A percentile compares a stretch with the other conserved stretches of the same genome.
Conservation (phyloP, 176 grass and related monocot genomes). For the Hordeum vulgare region DNA sequence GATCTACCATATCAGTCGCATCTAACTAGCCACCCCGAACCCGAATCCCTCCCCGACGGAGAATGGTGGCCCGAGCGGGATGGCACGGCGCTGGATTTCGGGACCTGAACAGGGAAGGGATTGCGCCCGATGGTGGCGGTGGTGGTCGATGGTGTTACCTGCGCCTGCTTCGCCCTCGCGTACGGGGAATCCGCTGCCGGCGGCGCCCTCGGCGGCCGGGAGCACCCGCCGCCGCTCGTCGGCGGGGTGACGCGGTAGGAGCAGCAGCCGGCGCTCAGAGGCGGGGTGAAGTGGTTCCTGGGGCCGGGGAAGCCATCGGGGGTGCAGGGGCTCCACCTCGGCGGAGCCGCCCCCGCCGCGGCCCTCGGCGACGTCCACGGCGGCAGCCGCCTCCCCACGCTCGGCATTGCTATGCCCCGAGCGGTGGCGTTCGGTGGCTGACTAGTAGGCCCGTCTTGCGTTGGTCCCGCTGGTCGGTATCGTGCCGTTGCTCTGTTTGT, state of each 20-base stretch:
- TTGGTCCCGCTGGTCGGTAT: too few relatives aligned
- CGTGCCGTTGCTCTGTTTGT: too few relatives aligned
- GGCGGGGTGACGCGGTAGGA: slow-evolving; percentile 5
- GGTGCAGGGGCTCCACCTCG: slow-evolving; percentile 17
- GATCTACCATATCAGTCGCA: not conserved
- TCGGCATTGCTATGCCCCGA: slow-evolving; percentile 1
- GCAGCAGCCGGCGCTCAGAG: not conserved
- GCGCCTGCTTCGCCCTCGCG: slow-evolving; percentile 44
- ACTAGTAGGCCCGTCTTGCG: too few relatives aligned
- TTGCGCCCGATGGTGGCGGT: not conserved
- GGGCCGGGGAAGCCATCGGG: not conserved
- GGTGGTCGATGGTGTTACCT: slow-evolving; percentile 7
- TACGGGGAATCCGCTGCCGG: slow-evolving; percentile 33
- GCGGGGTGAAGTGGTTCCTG: not conserved
- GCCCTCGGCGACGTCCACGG: slow-evolving; percentile 40
- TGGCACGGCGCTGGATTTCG: not conserved
- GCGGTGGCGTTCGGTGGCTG: too few relatives aligned
- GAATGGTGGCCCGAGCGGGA: not conserved
- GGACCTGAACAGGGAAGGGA: not conserved
- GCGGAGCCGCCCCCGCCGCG: not conserved
- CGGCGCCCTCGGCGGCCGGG: slow-evolving; percentile 29
- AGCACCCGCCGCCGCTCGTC: not conserved
- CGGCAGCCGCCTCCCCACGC: slow-evolving; percentile 24
- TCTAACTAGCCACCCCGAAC: not conserved
- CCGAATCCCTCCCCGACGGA: not conserved